Conservation (phyloP, 495 filamentous ascomycete genomes). For the Trichoderma parareesei region DNA sequence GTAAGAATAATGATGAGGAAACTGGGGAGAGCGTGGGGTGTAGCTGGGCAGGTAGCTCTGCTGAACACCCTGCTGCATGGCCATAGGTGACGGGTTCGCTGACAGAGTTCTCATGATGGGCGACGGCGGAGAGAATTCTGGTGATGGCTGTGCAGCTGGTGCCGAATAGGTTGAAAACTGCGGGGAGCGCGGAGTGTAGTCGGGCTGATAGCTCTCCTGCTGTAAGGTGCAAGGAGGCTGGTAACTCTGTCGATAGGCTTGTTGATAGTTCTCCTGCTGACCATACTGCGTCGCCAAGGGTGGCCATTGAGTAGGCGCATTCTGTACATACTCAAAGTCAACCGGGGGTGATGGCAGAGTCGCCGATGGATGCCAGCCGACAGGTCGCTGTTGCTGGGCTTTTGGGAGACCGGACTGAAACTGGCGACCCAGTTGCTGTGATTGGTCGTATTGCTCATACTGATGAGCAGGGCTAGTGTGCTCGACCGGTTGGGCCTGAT, state of each 20-base stretch:
- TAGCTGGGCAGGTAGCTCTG: too few relatives aligned
- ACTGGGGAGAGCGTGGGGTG: too few relatives aligned
- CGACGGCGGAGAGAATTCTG: slow-evolving; percentile 33
- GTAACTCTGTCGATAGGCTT: too few relatives aligned
- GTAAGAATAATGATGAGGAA: too few relatives aligned
- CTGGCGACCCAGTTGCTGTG: background rate
- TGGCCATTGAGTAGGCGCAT: background rate
- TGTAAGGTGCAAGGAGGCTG: too few relatives aligned
- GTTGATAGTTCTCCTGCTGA: slow-evolving; percentile 24
- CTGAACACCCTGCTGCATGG: too few relatives aligned
- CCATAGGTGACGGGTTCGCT: slow-evolving; percentile 11
- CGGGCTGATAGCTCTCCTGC: too few relatives aligned
- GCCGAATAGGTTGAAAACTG: slow-evolving; percentile 13
- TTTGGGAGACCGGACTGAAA: background rate
- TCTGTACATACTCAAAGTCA: background rate
- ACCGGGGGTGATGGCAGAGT: slow-evolving; percentile 15
- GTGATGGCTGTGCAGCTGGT: slow-evolving; percentile 14
- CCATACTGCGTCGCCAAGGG: slow-evolving; percentile 16
- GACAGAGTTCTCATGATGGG: slow-evolving; percentile 22
- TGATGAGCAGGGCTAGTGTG: too few relatives aligned
- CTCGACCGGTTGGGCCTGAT: too few relatives aligned
- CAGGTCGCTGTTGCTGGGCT: slow-evolving; percentile 39
- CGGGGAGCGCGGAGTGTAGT: too few relatives aligned
- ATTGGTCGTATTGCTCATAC: background rate
- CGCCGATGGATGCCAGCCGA: slow-evolving; percentile 60